Evolutionary conservation across 73 alveolate genomes (phyloP).

Genomic region (Paramecium sonneborni): DNA sequence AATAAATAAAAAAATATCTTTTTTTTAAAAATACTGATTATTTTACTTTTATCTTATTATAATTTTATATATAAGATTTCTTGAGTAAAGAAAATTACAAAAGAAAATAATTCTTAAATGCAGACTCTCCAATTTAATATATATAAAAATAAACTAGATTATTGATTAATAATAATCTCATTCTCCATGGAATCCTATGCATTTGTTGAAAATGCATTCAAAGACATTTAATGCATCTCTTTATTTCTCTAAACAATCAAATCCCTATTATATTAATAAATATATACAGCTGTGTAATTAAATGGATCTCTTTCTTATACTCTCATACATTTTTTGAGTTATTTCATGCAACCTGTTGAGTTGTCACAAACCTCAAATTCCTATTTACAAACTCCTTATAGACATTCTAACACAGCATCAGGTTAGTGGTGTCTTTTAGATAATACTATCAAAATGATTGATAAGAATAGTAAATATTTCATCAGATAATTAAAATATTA

Average conservation of each 20-base stretch:
- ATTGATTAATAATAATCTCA: not conserved
- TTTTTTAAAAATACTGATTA: too few species aligned
- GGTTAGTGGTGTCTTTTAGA: not conserved
- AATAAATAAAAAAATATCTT: too few species aligned
- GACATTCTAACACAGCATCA: not conserved
- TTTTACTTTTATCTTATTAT: too few species aligned
- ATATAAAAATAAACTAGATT: not conserved
- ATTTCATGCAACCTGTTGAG: not conserved
- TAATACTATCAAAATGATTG: not conserved
- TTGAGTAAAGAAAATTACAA: too few species aligned
- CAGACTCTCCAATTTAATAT: not conserved
- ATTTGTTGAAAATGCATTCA: not conserved
- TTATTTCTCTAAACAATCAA: not conserved
- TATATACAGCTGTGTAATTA: not conserved
- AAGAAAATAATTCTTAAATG: too few species aligned
- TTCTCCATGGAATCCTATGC: not conserved
- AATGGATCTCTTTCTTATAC: conserved; percentile 1
- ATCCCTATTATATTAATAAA: not conserved
- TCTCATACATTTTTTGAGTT: not conserved
- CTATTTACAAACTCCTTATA: not conserved
- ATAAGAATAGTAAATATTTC: not conserved
- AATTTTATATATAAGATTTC: too few species aligned
- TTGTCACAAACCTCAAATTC: not conserved
- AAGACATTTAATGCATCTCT: not conserved
- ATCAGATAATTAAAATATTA: not conserved